A percentile compares a stretch with the other conserved stretches of the same genome.
phyloP scores from a whole-genome alignment of 495 filamentous ascomycete species.

The Glonium stellatum region DNA sequence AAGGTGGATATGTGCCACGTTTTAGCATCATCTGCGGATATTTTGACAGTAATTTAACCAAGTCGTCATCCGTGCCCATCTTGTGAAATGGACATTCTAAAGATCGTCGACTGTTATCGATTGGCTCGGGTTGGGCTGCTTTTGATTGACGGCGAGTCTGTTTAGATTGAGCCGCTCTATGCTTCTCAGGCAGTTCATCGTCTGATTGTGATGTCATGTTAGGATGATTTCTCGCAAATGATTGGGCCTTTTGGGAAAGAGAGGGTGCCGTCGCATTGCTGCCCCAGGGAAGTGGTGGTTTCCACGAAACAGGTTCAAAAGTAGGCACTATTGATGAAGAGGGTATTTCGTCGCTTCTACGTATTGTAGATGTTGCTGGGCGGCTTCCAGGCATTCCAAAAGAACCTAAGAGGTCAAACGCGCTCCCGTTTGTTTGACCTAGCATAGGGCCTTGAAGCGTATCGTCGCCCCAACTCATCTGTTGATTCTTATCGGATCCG shows the following conservation, averaged over 20 bases:
- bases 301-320: conserved; percentile 1
- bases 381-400: not conserved
- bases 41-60: not conserved
- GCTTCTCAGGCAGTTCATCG: not conserved
- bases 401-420: not conserved
- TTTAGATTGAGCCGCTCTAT: not conserved
- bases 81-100: not conserved
- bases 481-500: not conserved
- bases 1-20: not conserved
- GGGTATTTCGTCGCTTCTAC: not conserved
- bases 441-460: not conserved
- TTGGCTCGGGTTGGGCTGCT: not conserved
- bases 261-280: not conserved
- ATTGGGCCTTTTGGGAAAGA: not conserved
- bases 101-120: not conserved
- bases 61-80: not conserved
- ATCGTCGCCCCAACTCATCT: not conserved
- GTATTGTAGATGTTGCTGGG: not conserved
- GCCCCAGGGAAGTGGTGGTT: not conserved
- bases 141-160: not conserved
- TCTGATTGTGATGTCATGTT: not conserved
- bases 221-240: not conserved
- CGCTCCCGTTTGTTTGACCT: not conserved
- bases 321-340: not conserved
- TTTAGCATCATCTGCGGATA: not conserved